A percentile compares a stretch with the other conserved stretches of the same genome.
Evolutionary conservation across 176 grass and related monocot genomes (phyloP).

Genomic region (Juncus effusus): DNA sequence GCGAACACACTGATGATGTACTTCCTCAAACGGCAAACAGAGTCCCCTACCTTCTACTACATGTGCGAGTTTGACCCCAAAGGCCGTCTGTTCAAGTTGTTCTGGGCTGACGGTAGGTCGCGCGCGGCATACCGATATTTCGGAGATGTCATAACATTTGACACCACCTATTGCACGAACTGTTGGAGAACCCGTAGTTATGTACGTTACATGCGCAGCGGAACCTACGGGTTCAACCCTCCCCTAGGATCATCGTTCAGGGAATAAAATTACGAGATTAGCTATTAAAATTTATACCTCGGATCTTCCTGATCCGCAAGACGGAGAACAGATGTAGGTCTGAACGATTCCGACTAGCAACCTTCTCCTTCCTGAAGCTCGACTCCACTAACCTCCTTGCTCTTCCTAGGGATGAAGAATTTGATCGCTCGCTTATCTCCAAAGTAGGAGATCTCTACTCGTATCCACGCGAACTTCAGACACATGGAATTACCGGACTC

Average conservation of each 20-base stretch:
- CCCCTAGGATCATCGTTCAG: slow-evolving; percentile 19
- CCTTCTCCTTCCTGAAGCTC: no score
- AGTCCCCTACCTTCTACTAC: slow-evolving; percentile 63
- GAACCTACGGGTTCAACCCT: slow-evolving; percentile 15
- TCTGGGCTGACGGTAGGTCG: slow-evolving; percentile 21
- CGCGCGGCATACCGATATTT: slow-evolving; percentile 57
- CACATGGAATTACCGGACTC: no score
- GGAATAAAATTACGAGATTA: no score
- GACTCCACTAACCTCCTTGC: no score
- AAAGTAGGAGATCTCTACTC: no score
- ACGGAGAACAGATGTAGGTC: slow-evolving; percentile 21
- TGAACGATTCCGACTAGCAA: slow-evolving; percentile 40
- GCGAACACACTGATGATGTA: slow-evolving; percentile 50
- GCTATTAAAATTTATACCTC: no score
- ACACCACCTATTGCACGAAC: slow-evolving; percentile 47
- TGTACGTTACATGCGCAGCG: no score
- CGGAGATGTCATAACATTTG: slow-evolving; percentile 66
- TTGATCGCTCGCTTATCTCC: no score
- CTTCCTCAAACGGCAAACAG: slow-evolving; percentile 59
- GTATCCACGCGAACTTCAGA: no score
- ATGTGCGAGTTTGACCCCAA: slow-evolving; percentile 71
- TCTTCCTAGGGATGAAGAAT: no score
- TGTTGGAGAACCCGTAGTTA: no score
- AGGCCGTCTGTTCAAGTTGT: slow-evolving; percentile 64
- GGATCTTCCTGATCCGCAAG: no score